Conservation (phyloP, 2,329 filamentous ascomycete species). For the Scortechinia acanthostroma region DNA sequence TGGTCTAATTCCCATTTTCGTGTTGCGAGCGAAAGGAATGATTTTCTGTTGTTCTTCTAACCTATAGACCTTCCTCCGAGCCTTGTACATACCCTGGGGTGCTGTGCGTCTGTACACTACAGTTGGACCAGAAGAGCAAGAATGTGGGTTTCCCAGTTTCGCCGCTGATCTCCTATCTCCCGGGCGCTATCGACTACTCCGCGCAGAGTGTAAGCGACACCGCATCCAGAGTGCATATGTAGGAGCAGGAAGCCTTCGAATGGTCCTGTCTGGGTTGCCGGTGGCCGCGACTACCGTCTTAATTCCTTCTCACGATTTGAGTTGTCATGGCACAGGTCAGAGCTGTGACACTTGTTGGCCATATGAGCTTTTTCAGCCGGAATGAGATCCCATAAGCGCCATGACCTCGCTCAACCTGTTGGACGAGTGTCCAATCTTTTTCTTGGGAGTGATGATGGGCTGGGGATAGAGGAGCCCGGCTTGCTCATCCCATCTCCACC, state of each 20-base stretch:
- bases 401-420: background rate
- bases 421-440: background rate
- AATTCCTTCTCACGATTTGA: too few relatives aligned
- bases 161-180: background rate
- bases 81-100: constrained; percentile 2
- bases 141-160: background rate
- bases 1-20: background rate
- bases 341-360: too few relatives aligned
- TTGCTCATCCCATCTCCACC: background rate
- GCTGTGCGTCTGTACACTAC: constrained; percentile 2
- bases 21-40: background rate
- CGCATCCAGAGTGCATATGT: too few relatives aligned
- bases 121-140: constrained; percentile 2
- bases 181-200: too few relatives aligned
- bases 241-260: too few relatives aligned
- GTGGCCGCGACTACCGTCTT: too few relatives aligned
- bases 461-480: background rate
- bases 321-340: too few relatives aligned
- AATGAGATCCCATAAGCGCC: background rate
- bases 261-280: too few relatives aligned
- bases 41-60: background rate
- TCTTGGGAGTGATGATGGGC: background rate
- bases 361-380: too few relatives aligned
- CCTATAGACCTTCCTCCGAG: background rate
- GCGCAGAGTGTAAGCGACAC: too few relatives aligned